Evolutionary conservation across 176 grass and related monocot species (phyloP).

Genomic region (Triticum monococcum): DNA sequence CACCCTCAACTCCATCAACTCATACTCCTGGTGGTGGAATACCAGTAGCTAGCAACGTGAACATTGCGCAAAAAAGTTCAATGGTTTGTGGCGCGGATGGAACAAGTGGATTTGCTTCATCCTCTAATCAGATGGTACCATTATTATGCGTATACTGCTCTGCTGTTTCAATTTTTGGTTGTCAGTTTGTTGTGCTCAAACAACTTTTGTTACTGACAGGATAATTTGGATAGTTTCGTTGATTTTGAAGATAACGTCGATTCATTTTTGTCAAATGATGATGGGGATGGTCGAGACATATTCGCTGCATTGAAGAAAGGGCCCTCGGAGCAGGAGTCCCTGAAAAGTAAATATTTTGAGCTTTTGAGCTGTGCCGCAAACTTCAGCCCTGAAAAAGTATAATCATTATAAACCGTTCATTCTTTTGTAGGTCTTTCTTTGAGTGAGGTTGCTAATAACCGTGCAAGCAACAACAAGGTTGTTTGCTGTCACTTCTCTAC

Average conservation of each 20-base stretch:
- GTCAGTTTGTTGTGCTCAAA: slow-evolving; percentile 28
- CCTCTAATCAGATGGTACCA: slow-evolving; percentile 88
- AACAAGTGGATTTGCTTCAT: slow-evolving; percentile 74
- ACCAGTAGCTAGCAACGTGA: slow-evolving; percentile 58
- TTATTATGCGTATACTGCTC: slow-evolving; percentile 15
- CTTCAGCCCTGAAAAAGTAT: slow-evolving; percentile 16
- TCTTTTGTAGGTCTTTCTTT: slow-evolving; percentile 69
- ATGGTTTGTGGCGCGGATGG: slow-evolving; percentile 65
- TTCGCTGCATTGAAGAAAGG: slow-evolving; percentile 85
- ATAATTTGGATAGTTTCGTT: slow-evolving; percentile 81
- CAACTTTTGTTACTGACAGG: slow-evolving; percentile 52
- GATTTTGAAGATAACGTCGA: slow-evolving; percentile 97
- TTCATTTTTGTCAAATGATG: slow-evolving; percentile 92
- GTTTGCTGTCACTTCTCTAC: slow-evolving; percentile 82
- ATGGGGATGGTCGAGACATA: slow-evolving; percentile 79
- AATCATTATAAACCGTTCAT: slow-evolving; percentile 10
- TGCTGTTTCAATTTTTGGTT: slow-evolving; percentile 10
- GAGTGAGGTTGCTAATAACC: slow-evolving; percentile 57
- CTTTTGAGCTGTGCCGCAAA: not conserved
- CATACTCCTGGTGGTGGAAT: slow-evolving; percentile 79
- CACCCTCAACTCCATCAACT: slow-evolving; percentile 92
- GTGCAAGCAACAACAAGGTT: slow-evolving; percentile 70
- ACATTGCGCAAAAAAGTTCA: slow-evolving; percentile 60
- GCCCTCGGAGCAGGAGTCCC: slow-evolving; percentile 69
- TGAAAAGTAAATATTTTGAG: slow-evolving; percentile 59